Percentiles rank a stretch among this genome's conserved stretches.
Evolutionary conservation across 2,329 filamentous ascomycete genomes (phyloP).

Genomic region (Fusarium liriodendri): DNA sequence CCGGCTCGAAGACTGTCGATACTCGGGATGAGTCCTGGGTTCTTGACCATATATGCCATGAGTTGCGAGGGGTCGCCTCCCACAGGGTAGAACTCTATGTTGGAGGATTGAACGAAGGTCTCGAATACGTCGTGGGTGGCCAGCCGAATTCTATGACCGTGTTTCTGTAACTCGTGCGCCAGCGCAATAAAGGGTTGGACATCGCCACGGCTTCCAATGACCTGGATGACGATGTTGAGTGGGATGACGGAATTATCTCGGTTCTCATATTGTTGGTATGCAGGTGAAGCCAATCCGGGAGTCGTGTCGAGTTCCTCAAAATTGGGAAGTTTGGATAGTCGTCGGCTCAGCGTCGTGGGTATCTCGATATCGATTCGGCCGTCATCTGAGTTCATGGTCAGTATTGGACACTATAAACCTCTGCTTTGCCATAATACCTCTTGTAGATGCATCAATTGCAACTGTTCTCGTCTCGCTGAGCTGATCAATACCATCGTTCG

Average conservation of each 20-base stretch:
- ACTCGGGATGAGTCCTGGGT: background rate
- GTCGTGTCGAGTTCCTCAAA: background rate
- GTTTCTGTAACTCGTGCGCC: constrained; percentile 12
- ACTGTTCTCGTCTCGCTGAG: background rate
- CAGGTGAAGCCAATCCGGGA: background rate
- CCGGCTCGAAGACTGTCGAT: constrained; percentile 2
- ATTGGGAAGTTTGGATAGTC: background rate
- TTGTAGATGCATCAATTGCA: background rate
- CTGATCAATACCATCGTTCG: background rate
- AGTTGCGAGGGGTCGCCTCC: constrained; percentile 28
- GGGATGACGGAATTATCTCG: background rate
- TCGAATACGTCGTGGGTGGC: constrained; percentile 25
- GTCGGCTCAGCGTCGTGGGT: constrained; percentile 6
- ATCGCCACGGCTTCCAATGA: constrained; percentile 27
- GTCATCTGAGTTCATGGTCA: background rate
- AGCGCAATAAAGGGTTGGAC: constrained; percentile 29
- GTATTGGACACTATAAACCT: background rate
- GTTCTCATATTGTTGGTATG: background rate
- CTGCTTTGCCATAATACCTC: background rate
- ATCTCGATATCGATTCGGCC: constrained; percentile 22
- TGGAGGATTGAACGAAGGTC: background rate
- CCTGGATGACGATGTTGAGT: constrained; percentile 30
- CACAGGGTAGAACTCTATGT: constrained; percentile 13
- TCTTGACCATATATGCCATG: constrained; percentile 13
- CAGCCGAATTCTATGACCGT: constrained; percentile 28